Evolutionary conservation across 2,329 filamentous ascomycete genomes (phyloP).

Genomic region (Mycocentrospora acerina): DNA sequence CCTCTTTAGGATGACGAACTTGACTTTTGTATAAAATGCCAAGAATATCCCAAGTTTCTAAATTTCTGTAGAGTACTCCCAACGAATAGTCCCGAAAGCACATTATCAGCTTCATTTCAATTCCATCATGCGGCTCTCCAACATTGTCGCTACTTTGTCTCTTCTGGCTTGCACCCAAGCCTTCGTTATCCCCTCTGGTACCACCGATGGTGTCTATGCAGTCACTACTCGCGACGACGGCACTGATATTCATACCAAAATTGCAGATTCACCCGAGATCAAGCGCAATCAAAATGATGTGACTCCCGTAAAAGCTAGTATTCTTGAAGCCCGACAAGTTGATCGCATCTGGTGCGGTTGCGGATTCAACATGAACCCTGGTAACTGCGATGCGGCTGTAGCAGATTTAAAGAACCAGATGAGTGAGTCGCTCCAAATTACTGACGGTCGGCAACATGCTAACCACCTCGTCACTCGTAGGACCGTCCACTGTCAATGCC

Average conservation of each 20-base stretch:
- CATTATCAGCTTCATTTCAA: too few species aligned
- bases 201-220: constrained; percentile 2
- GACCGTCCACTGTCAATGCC: background rate
- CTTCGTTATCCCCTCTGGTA: constrained; percentile 1
- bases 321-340: constrained; percentile 1
- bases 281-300: constrained; percentile 1
- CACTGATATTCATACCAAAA: constrained; percentile 3
- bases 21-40: too few species aligned
- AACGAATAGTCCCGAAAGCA: too few species aligned
- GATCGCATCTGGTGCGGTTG: constrained; percentile 6
- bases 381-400: constrained; percentile 7
- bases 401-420: constrained; percentile 5
- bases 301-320: background rate
- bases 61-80: too few species aligned
- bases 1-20: too few species aligned
- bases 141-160: constrained; percentile 1
- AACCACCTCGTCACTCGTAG: background rate
- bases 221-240: constrained; percentile 3
- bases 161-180: constrained; percentile 1
- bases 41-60: too few species aligned
- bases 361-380: constrained; percentile 4
- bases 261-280: background rate
- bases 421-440: background rate
- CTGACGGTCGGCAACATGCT: background rate
- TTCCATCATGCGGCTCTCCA: constrained; percentile 3